A percentile compares a stretch with the other conserved stretches of the same genome.
These are phyloP conservation scores for Zygosaccharomyces siamensis DNA, from an alignment of 805 yeast species.

Conservation along the genomic window DNA sequence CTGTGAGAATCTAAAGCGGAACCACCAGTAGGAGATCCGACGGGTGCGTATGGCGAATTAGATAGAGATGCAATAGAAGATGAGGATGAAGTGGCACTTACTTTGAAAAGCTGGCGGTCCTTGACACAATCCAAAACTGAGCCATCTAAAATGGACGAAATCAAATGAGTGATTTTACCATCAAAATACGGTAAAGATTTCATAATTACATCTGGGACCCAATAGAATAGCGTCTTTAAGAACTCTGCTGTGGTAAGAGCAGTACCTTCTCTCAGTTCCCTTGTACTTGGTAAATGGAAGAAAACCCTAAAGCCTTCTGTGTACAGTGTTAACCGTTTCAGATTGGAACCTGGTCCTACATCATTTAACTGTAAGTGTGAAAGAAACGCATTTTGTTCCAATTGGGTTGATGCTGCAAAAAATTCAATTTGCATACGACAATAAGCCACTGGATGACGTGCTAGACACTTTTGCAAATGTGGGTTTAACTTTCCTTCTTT, in stretches of 20 bases:
- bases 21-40: constrained; percentile 8
- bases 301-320: constrained; percentile 38
- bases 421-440: constrained; percentile 28
- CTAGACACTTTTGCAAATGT: constrained; percentile 15
- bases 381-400: constrained; percentile 33
- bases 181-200: constrained; percentile 23
- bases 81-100: constrained; percentile 12
- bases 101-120: constrained; percentile 13
- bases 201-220: constrained; percentile 27
- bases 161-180: constrained; percentile 24
- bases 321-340: constrained; percentile 31
- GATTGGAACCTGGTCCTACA: constrained; percentile 12
- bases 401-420: constrained; percentile 30
- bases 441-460: constrained; percentile 18
- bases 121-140: constrained; percentile 18
- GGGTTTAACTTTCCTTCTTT: constrained; percentile 15
- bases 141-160: constrained; percentile 28
- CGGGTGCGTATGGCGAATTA: constrained; percentile 11
- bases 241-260: constrained; percentile 30
- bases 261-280: constrained; percentile 22
- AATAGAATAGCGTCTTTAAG: constrained; percentile 30
- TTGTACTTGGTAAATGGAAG: constrained; percentile 30
- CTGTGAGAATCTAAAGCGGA: constrained; percentile 5
- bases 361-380: constrained; percentile 22
- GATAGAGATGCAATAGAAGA: constrained; percentile 11